A percentile compares a stretch with the other conserved stretches of the same genome.
phyloP scores from a whole-genome alignment of 306 rosid genomes.

The Malus sylvestris region DNA sequence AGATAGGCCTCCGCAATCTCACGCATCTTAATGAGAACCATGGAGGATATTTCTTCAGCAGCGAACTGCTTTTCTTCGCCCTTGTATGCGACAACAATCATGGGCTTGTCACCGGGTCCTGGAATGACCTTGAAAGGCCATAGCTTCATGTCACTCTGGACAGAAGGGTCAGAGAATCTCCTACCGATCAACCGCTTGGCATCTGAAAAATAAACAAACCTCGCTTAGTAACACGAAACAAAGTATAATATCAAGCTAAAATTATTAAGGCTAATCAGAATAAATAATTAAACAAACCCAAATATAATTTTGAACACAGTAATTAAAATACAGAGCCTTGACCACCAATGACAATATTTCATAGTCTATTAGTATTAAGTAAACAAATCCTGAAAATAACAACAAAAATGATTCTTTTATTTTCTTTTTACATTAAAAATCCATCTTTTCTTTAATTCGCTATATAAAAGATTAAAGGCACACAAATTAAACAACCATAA shows the following conservation, averaged over 20 bases:
- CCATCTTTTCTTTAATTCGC: too few relatives aligned
- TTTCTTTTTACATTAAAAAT: too few relatives aligned
- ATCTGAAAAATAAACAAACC: slow-evolving; percentile 26
- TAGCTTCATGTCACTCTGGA: slow-evolving; percentile 62
- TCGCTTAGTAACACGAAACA: background rate
- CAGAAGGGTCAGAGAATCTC: slow-evolving; percentile 50
- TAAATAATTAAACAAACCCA: too few relatives aligned
- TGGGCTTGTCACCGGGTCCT: slow-evolving; percentile 57
- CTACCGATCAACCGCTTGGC: slow-evolving; percentile 83
- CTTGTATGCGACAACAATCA: slow-evolving; percentile 54
- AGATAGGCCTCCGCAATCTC: slow-evolving; percentile 86
- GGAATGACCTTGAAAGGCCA: slow-evolving; percentile 68
- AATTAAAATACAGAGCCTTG: background rate
- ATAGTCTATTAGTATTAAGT: too few relatives aligned
- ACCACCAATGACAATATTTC: background rate
- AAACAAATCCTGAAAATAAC: background rate
- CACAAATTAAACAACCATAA: too few relatives aligned
- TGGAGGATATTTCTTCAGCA: slow-evolving; percentile 63
- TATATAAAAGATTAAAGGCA: too few relatives aligned
- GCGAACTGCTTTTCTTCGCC: slow-evolving; percentile 54
- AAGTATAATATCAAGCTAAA: background rate
- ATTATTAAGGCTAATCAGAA: too few relatives aligned
- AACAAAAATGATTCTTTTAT: background rate
- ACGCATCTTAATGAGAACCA: slow-evolving; percentile 72
- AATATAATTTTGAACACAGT: too few relatives aligned